A percentile compares a stretch with the other conserved stretches of the same genome.
Conservation (phyloP, 2,329 filamentous ascomycete species). For the Ophiosphaerella narmari region DNA sequence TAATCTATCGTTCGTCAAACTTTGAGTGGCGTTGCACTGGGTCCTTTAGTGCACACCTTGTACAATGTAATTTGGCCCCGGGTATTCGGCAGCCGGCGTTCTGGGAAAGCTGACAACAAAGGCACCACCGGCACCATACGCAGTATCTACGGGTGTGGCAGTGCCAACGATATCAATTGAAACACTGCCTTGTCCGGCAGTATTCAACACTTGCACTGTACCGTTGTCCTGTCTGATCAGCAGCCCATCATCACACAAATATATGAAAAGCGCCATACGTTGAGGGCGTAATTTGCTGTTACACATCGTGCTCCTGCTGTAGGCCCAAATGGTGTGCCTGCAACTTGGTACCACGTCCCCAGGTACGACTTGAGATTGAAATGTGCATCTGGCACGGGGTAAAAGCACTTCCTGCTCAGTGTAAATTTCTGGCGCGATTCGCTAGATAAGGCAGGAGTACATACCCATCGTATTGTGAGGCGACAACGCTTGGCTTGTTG, state of each 20-base stretch:
- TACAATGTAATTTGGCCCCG: conserved; percentile 38
- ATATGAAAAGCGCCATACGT: conserved; percentile 8
- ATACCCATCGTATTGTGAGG: conserved; percentile 30
- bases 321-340: conserved; percentile 35
- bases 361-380: conserved; percentile 33
- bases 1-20: conserved; percentile 20
- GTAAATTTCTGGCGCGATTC: not conserved
- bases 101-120: conserved; percentile 33
- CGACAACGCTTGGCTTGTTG: conserved; percentile 21
- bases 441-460: not conserved
- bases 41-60: conserved; percentile 17
- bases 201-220: conserved; percentile 31
- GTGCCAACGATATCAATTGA: conserved; percentile 24
- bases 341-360: conserved; percentile 38
- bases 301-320: conserved; percentile 32
- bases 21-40: no score
- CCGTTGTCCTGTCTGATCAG: conserved; percentile 17
- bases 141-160: conserved; percentile 24
- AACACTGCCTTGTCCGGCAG: conserved; percentile 19
- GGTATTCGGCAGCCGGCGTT: conserved; percentile 18
- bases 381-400: conserved; percentile 29
- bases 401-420: conserved; percentile 23
- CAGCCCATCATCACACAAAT: not conserved
- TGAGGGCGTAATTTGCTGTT: conserved; percentile 29
- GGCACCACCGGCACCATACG: conserved; percentile 25